phyloP scores from a whole-genome alignment of 352 stramenopile genomes.

The Phytophthora foliorum region DNA sequence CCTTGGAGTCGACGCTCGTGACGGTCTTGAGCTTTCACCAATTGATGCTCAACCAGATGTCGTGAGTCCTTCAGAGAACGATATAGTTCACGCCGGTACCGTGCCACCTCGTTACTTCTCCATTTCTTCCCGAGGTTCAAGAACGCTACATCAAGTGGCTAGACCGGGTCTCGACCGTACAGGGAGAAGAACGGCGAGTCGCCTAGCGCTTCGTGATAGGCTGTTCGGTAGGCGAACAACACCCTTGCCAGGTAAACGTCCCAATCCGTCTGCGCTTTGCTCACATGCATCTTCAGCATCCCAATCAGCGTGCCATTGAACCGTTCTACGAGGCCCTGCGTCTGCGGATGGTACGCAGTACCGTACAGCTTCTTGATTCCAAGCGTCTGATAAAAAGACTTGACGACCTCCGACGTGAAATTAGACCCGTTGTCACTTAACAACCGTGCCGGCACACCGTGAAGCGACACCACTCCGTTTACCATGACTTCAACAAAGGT shows the following conservation, averaged over 20 bases:
- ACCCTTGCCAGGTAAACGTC: slow-evolving; percentile 10
- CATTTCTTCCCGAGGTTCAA: slow-evolving; percentile 11
- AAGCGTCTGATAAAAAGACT: neutral
- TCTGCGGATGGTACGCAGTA: neutral
- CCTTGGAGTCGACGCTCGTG: neutral
- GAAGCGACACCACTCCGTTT: neutral
- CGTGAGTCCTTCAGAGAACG: slow-evolving; percentile 1
- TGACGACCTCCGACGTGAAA: neutral
- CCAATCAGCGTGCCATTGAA: slow-evolving; percentile 13
- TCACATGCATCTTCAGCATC: slow-evolving; percentile 10
- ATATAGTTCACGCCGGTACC: slow-evolving; percentile 5
- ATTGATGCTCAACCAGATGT: slow-evolving; percentile 7
- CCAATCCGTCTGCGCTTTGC: slow-evolving; percentile 10
- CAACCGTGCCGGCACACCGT: neutral
- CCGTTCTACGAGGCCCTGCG: neutral
- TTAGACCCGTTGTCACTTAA: neutral
- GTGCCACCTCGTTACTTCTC: slow-evolving; percentile 14
- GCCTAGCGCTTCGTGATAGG: slow-evolving; percentile 8
- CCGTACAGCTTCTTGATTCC: neutral
- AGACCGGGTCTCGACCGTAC: slow-evolving; percentile 7
- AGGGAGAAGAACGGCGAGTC: slow-evolving; percentile 21
- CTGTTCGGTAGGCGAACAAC: slow-evolving; percentile 18
- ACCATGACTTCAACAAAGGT: neutral
- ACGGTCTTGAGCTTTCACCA: slow-evolving; percentile 10
- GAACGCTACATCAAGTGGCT: slow-evolving; percentile 10